Evolutionary conservation across 768 basidiomycete species (phyloP), one percentile per base, ranked within the genome.

Genomic region (Mycena maculata): DNA sequence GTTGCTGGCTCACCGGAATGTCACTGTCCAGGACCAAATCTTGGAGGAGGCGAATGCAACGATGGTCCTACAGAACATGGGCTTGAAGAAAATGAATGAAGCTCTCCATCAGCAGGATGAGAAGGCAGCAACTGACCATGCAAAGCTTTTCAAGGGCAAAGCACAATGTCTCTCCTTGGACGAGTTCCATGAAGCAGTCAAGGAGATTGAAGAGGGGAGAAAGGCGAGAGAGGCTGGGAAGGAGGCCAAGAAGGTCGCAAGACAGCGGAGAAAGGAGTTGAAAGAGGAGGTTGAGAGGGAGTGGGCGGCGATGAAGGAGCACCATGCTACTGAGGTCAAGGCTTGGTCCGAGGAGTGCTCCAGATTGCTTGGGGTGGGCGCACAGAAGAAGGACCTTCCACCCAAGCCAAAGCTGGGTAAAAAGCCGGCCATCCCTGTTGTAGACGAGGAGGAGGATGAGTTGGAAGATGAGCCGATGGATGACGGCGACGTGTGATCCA

Each of bases 21-120:
- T 60, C 20, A n/a, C 41, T 6, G 65, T 59, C 12, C 60, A 56
- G 23, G 59, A 70, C n/a, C 27, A 39, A 15, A 60, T 70, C 18
- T 41, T 70, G 9, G 69, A 70, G 55, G 65, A 55, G 30, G 58
- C 50, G 27, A 66, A 70, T 60, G 69, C 69, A n/a, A 66, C 60
- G 55, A 60, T 70, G 47, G 60, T 67, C 2, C 33, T 62, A 23
- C 69, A 70, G 56, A 70, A 70, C 28, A 47, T 70, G 36, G 42
- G 50, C 41, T 0, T 52, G 45, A 25, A n/a, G 25, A 22, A 13
- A 53, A 6, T n/a, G n/a, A n/a, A n/a, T n/a, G n/a, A n/a, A n/a
- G n/a, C n/a, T n/a, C n/a, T n/a, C n/a, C n/a, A n/a, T n/a, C n/a
- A n/a, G n/a, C n/a, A n/a, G n/a, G n/a, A n/a, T n/a, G n/a, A n/a